Base-by-base conservation (phyloP, 805 yeast genomes). In the Candida loeiensis region DNA sequence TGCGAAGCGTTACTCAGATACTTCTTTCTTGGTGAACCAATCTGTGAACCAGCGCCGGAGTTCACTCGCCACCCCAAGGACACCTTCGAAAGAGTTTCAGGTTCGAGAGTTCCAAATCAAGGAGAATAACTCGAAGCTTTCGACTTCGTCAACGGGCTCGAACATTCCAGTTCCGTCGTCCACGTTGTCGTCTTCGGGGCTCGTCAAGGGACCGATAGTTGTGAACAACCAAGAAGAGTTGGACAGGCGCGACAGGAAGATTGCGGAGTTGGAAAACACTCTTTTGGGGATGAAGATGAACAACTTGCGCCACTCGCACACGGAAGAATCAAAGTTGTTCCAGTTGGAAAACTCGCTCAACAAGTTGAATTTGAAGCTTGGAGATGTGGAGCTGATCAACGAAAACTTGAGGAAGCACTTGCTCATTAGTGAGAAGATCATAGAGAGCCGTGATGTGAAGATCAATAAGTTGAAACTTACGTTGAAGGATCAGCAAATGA, bases 361-460 rank as follows among this genome's bases (percentile, higher is more conserved):
- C 32, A 80, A 73, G 45, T 69, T 84, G 45, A 69, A 76, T 14
- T 66, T 63, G n/a, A 80, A 80, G 41, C 69, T 83, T 40, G 70
- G 70, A 37, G 85, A 82, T 44, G 72, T 82, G 22, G 82, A 80
- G 45, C 58, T 67, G n/a, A 82, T 80, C 53, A 84, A 84, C 53
- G 60, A 69, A 21, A 65, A 73, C 36, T 59, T 84, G 24, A 67
- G 76, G 37, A 76, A 71, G 48, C 87, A 82, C 48, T 63, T 82
- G 14, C 65, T 66, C 19, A 64, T 79, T 3, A 66, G 78, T 28
- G 77, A 77, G 43, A 71, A 76, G 45, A 70, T 82, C 43, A 72
- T 82, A 21, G 80, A 75, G 14, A 62, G 77, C 13, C 71, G 87
- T 40, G 76, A 76, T 43, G 69, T 68, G 38, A 69, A 83, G 36